Percentiles rank a stretch among this genome's conserved stretches.
Evolutionary conservation across 2,329 filamentous ascomycete species (phyloP).

Genomic region (Hymenoscyphus albidus): DNA sequence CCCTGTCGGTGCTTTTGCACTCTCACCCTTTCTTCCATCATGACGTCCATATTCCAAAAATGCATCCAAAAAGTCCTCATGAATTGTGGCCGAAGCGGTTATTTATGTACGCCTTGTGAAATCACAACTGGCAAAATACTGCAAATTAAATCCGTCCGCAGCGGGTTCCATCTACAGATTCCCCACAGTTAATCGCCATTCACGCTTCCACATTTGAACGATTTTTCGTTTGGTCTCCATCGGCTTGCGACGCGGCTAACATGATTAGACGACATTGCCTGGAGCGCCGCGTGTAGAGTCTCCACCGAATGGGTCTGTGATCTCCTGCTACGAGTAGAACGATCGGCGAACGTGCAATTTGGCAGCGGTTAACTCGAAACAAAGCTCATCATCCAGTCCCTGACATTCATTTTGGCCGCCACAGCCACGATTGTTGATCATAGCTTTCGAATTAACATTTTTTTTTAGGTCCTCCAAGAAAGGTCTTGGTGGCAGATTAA

Average conservation of each 20-base stretch:
- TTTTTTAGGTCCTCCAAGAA: neutral
- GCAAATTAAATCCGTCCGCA: neutral
- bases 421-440: neutral
- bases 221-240: neutral
- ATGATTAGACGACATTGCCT: neutral
- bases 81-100: neutral
- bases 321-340: neutral
- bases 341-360: neutral
- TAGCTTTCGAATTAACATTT: neutral
- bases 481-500: neutral
- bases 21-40: neutral
- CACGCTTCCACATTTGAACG: neutral
- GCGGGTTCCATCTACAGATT: neutral
- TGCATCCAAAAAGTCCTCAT: neutral
- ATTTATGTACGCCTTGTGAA: neutral
- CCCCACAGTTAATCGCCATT: neutral
- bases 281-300: neutral
- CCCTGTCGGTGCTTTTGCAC: neutral
- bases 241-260: neutral
- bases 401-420: neutral
- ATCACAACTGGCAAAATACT: neutral
- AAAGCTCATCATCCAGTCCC: neutral
- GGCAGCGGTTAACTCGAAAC: neutral
- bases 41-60: neutral
- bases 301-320: neutral